These are phyloP conservation scores for Eucalyptus albens DNA, from an alignment of 345 rosid genomes.

Conservation along the genomic window DNA sequence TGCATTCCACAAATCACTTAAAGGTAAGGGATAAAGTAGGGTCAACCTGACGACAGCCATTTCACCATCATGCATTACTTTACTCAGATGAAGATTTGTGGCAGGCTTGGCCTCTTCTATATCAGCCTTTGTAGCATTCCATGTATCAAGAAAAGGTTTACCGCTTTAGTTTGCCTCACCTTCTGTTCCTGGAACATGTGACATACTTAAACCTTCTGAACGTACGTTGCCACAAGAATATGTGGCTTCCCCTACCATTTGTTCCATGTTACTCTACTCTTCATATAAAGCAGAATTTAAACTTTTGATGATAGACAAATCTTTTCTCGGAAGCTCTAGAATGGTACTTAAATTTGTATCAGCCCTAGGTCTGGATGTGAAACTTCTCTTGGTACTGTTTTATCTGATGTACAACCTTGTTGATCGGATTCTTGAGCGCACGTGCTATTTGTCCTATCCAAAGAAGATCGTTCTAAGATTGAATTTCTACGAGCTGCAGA, in stretches of 20 bases:
- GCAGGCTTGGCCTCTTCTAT: too few species aligned
- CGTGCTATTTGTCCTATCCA: not conserved
- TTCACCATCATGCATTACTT: too few species aligned
- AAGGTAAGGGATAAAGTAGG: too few species aligned
- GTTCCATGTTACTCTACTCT: not conserved
- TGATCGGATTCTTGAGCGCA: not conserved
- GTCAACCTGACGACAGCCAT: too few species aligned
- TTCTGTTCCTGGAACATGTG: conserved; percentile 1
- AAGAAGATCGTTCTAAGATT: not conserved
- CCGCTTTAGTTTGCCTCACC: conserved; percentile 7
- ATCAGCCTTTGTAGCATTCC: too few species aligned
- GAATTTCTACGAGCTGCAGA: not conserved
- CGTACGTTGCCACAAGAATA: not conserved
- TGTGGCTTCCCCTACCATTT: not conserved
- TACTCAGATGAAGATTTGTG: too few species aligned
- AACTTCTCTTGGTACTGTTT: not conserved
- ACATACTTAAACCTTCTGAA: not conserved
- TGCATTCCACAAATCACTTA: too few species aligned
- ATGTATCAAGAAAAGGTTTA: conserved; percentile 1
- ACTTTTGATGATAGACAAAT: conserved; percentile 1
- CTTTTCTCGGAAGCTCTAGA: conserved; percentile 1
- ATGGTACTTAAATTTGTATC: not conserved
- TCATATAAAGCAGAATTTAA: conserved; percentile 1
- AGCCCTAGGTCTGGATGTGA: not conserved
- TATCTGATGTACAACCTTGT: not conserved